phyloP scores from a whole-genome alignment of 257 asterid species.

The Knoxia roxburghii region DNA sequence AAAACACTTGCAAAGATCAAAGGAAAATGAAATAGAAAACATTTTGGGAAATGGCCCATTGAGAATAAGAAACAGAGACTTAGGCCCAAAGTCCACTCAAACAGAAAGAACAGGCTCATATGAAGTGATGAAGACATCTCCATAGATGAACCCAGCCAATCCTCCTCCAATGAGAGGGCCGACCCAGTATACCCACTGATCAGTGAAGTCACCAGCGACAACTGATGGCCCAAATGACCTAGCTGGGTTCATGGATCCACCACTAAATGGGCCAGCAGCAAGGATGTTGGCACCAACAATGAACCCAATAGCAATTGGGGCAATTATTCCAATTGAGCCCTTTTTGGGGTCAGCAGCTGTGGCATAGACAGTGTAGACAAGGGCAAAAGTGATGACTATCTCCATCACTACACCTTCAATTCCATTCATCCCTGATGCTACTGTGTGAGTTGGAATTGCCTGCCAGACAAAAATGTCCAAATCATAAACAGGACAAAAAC shows the following conservation, averaged over 20 bases:
- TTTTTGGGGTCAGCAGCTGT: constrained; percentile 79
- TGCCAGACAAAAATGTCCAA: constrained; percentile 20
- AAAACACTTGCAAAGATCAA: constrained; percentile 4
- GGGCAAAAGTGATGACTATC: constrained; percentile 57
- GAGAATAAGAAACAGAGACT: background rate
- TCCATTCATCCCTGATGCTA: constrained; percentile 42
- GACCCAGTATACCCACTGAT: constrained; percentile 64
- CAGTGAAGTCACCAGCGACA: constrained; percentile 43
- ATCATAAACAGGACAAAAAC: background rate
- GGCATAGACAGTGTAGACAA: constrained; percentile 73
- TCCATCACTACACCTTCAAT: constrained; percentile 57
- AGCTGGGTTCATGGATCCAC: constrained; percentile 87
- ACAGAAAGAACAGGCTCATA: constrained; percentile 25
- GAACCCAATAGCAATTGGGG: constrained; percentile 74
- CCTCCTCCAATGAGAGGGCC: constrained; percentile 83
- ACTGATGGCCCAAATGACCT: constrained; percentile 75
- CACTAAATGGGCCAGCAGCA: constrained; percentile 78
- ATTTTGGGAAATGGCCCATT: background rate
- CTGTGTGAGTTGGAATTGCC: constrained; percentile 64
- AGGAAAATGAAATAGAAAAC: background rate
- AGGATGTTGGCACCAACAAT: constrained; percentile 68
- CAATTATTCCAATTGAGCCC: constrained; percentile 61
- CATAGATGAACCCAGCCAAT: constrained; percentile 61
- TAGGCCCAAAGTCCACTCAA: constrained; percentile 10
- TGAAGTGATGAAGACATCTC: constrained; percentile 46